phyloP scores from a whole-genome alignment of 2,329 filamentous ascomycete species.

The Massarina eburnea region DNA sequence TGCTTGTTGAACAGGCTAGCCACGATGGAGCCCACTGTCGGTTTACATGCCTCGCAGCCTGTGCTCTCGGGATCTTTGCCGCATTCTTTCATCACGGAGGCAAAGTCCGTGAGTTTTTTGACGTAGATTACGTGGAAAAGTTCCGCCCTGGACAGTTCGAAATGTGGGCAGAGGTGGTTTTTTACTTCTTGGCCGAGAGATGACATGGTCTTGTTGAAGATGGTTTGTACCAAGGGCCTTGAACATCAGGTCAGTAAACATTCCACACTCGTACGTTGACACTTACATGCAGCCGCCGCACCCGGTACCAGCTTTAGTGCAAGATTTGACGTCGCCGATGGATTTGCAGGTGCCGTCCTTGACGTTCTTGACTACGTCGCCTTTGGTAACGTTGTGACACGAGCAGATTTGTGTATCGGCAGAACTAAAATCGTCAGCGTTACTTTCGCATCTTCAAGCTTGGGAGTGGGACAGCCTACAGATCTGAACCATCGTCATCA shows the following conservation, averaged over 20 bases:
- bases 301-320: slow-evolving; percentile 88
- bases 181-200: slow-evolving; percentile 84
- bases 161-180: slow-evolving; percentile 84
- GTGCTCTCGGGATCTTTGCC: slow-evolving; percentile 72
- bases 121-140: slow-evolving; percentile 88
- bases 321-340: slow-evolving; percentile 80
- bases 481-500: slow-evolving; percentile 75
- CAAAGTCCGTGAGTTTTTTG: slow-evolving; percentile 72
- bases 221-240: slow-evolving; percentile 82
- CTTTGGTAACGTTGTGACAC: slow-evolving; percentile 90
- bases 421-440: slow-evolving; percentile 46
- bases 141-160: slow-evolving; percentile 79
- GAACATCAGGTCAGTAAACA: no score
- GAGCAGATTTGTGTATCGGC: slow-evolving; percentile 90
- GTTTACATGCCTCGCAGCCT: slow-evolving; percentile 87
- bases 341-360: slow-evolving; percentile 81
- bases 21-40: slow-evolving; percentile 77
- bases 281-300: slow-evolving; percentile 90
- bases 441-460: not conserved
- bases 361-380: slow-evolving; percentile 70
- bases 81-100: slow-evolving; percentile 75
- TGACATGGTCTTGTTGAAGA: slow-evolving; percentile 87
- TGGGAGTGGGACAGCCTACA: slow-evolving; percentile 48
- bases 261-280: no score
- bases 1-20: slow-evolving; percentile 82